Evolutionary conservation across 345 rosid genomes (phyloP), one percentile per base, ranked within the genome.

Genomic region (Hirschfeldia incana): DNA sequence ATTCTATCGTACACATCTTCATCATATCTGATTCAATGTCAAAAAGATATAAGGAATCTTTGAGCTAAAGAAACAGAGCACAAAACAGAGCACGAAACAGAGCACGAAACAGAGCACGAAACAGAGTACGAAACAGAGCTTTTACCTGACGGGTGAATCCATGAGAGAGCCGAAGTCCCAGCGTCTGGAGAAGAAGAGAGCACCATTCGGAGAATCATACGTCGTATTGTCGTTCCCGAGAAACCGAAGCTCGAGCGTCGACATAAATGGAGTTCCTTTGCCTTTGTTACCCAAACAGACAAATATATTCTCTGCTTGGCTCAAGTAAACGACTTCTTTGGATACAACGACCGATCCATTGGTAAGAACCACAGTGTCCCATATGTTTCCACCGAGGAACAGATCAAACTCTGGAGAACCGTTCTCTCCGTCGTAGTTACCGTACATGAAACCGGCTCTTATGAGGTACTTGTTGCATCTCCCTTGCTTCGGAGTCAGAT

Each of bases 201-300:
- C 79, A 53, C 79, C 83, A 1, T 75, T 80, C n/a, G 69, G 28
- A 28, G 83, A 39, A 1, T 4, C 13, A 16, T 82, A 80, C 11
- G 77, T 78, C 0, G 36, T 44, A 3, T 79, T 79, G 0, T 53
- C 59, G 67, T 39, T 80, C 0, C 55, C 78, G 5, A 86, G 68
- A 67, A 49, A 79, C 82, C 93, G 63, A 4, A 84, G 65, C 30
- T 91, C 92, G 10, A 88, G 61, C 8, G 76, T 74, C 10, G 93
- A 86, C 3, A 89, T 81, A 28, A 84, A 81, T 33, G 89, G 89
- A 1, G 77, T 81, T 12, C 89, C 87, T 0, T 39, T 53, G 4
- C 85, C 87, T 3, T 83, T 86, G 62, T 87, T 79, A 3, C 76
- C 87, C 16, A 85, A 82, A 59, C 87, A 86, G 13, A 86, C 76